phyloP scores from a whole-genome alignment of 345 rosid genomes.

The Alliaria petiolata region DNA sequence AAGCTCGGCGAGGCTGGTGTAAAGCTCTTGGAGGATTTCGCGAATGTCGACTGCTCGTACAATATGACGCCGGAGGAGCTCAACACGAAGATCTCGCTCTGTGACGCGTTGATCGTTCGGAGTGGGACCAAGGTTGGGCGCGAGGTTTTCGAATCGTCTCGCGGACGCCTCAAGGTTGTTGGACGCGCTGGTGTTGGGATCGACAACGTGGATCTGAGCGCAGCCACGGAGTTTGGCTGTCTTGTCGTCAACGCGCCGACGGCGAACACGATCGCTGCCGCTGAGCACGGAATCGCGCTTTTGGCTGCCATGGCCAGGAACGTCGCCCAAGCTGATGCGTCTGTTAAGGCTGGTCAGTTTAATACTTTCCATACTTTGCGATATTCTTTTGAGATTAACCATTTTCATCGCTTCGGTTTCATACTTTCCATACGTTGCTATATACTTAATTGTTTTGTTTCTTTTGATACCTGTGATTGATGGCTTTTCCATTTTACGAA shows the following conservation, averaged over 20 bases:
- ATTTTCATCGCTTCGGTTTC: neutral
- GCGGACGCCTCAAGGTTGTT: constrained; percentile 80
- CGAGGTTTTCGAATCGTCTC: constrained; percentile 75
- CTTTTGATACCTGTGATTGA: neutral
- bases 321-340: constrained; percentile 85
- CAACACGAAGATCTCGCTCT: constrained; percentile 83
- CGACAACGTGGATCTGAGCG: constrained; percentile 88
- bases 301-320: constrained; percentile 85
- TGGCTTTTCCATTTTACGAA: neutral
- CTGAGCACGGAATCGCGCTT: constrained; percentile 93
- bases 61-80: constrained; percentile 86
- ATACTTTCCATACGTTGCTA: neutral
- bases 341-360: constrained; percentile 80
- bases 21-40: constrained; percentile 50
- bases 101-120: constrained; percentile 80
- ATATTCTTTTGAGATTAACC: neutral
- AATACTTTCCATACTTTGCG: neutral
- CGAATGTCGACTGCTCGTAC: constrained; percentile 76
- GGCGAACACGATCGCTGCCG: constrained; percentile 89
- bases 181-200: constrained; percentile 96
- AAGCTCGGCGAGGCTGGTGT: constrained; percentile 83
- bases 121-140: constrained; percentile 81
- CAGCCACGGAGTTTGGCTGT: constrained; percentile 89
- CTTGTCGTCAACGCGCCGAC: constrained; percentile 93
- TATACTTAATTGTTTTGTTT: neutral